Percentiles rank a stretch among this genome's conserved stretches.
Evolutionary conservation across 1,284 basidiomycete genomes (phyloP).

Genomic region (Golubevia pallescens): DNA sequence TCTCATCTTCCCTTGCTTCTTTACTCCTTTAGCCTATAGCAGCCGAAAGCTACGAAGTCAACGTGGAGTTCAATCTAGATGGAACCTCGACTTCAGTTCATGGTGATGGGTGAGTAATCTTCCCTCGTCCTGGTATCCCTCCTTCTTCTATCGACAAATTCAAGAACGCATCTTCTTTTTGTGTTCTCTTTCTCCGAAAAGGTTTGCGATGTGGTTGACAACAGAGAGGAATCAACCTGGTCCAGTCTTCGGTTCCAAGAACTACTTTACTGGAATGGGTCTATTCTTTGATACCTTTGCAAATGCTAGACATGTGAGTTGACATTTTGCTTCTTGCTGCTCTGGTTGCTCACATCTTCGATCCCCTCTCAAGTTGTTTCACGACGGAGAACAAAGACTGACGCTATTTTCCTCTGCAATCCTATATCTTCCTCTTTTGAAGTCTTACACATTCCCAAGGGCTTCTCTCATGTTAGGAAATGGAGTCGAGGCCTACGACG

Average conservation of each 20-base stretch:
- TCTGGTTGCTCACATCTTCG: too few relatives aligned
- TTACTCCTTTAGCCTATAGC: neutral
- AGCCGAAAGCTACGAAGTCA: constrained; percentile 44
- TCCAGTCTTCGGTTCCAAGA: constrained; percentile 52
- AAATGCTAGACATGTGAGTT: constrained; percentile 39
- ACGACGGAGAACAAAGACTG: too few relatives aligned
- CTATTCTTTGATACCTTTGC: constrained; percentile 60
- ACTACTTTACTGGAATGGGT: constrained; percentile 55
- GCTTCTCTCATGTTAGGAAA: constrained; percentile 42
- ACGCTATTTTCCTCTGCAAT: too few relatives aligned
- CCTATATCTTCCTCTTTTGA: neutral
- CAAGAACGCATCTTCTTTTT: neutral
- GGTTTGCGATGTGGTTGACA: constrained; percentile 61
- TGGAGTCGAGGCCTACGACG: constrained; percentile 42
- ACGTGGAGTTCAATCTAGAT: constrained; percentile 44
- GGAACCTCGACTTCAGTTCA: constrained; percentile 30
- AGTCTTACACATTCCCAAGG: constrained; percentile 49
- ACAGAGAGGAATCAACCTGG: constrained; percentile 42
- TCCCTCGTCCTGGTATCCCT: constrained; percentile 2
- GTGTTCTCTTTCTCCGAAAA: constrained; percentile 23
- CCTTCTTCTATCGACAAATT: neutral
- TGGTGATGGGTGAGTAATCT: constrained; percentile 13
- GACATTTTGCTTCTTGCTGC: neutral
- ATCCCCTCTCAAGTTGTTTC: too few relatives aligned
- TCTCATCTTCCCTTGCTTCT: too few relatives aligned